Evolutionary conservation across 1,139 yeast species (phyloP).

Genomic region (Candida neerlandica): DNA sequence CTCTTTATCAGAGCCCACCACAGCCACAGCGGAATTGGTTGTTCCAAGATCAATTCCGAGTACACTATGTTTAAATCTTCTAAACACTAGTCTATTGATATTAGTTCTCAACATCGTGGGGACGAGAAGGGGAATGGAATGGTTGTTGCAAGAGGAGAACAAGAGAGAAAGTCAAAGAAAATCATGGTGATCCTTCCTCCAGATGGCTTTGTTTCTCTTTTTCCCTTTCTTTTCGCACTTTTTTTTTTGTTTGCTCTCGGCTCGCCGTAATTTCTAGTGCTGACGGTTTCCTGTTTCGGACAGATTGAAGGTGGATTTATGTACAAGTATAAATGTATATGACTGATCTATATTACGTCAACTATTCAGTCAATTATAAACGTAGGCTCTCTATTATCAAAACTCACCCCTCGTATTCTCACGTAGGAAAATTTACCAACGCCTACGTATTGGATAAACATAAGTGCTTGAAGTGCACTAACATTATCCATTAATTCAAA

Average conservation of each 20-base stretch:
- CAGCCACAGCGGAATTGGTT: conserved; percentile 80
- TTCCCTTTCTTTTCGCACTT: background rate
- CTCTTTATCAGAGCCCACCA: conserved; percentile 45
- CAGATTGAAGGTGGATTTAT: too few species aligned
- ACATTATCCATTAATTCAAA: conserved; percentile 2
- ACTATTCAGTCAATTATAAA: background rate
- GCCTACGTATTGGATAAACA: conserved; percentile 6
- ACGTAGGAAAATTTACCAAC: background rate
- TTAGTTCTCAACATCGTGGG: conserved; percentile 2
- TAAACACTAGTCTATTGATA: background rate
- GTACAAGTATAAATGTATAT: too few species aligned
- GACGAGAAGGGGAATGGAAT: background rate
- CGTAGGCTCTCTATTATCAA: background rate
- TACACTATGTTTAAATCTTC: conserved; percentile 36
- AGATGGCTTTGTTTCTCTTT: background rate
- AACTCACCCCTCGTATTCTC: background rate
- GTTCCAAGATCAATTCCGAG: conserved; percentile 82
- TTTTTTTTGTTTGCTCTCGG: too few species aligned
- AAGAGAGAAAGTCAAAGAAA: background rate
- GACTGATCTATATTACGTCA: too few species aligned
- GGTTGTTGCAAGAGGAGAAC: background rate
- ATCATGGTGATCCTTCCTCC: background rate
- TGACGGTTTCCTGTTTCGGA: too few species aligned
- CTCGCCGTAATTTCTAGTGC: too few species aligned
- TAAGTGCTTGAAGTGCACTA: background rate